Conservation (phyloP, 2,329 filamentous ascomycete genomes). For the Lachnellula hyalina region DNA sequence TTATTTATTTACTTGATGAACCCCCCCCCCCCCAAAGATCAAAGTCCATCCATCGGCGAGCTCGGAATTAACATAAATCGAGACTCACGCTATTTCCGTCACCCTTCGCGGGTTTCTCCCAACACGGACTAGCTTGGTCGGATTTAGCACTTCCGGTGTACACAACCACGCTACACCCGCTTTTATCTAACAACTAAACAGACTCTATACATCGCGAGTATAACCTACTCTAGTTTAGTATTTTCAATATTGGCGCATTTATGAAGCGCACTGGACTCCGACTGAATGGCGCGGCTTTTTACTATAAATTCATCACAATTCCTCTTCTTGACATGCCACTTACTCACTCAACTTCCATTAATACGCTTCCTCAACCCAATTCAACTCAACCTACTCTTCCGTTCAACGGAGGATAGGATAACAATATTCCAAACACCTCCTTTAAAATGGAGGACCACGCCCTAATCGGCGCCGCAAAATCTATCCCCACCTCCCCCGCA, state of each 20-base stretch:
- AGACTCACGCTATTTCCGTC: not conserved
- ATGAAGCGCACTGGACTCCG: not conserved
- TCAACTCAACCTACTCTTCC: not conserved
- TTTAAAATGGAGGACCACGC: constrained; percentile 6
- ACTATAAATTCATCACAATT: not conserved
- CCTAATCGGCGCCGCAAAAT: constrained; percentile 34
- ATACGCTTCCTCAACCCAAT: not conserved
- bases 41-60: too few relatives aligned
- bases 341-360: not conserved
- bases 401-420: not conserved
- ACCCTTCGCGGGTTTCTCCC: not conserved
- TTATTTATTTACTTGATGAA: too few relatives aligned
- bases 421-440: not conserved
- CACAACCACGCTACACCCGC: too few relatives aligned
- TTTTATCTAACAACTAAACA: not conserved
- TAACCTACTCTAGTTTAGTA: too few relatives aligned
- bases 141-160: not conserved
- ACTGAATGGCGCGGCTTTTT: not conserved
- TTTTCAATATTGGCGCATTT: not conserved
- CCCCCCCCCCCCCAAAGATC: too few relatives aligned
- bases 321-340: not conserved
- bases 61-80: too few relatives aligned
- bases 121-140: not conserved
- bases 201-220: not conserved
- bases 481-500: constrained; percentile 33